Evolutionary conservation across 768 basidiomycete genomes (phyloP).

Genomic region (Xanthoconium purpureum): DNA sequence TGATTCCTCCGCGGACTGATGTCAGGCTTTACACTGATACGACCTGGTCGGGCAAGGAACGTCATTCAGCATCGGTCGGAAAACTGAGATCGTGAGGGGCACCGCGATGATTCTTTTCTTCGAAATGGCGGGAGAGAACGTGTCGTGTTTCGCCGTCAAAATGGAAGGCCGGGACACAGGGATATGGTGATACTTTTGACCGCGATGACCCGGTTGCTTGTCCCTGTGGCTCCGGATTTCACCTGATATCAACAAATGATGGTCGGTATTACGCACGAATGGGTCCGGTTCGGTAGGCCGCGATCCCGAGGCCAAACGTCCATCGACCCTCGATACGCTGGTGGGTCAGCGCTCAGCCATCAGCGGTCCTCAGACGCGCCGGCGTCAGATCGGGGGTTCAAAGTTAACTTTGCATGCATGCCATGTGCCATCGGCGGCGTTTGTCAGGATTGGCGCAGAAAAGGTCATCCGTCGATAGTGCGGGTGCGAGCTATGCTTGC

Average conservation of each 20-base stretch:
- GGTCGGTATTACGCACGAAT: background rate
- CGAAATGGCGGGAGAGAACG: background rate
- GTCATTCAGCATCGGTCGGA: slow-evolving; percentile 92
- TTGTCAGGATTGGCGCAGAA: slow-evolving; percentile 77
- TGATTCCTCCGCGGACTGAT: slow-evolving; percentile 90
- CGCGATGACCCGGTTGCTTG: background rate
- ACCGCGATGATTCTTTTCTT: background rate
- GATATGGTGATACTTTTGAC: background rate
- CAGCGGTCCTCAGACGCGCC: slow-evolving; percentile 83
- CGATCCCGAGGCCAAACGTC: slow-evolving; percentile 51
- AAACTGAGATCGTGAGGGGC: slow-evolving; percentile 77
- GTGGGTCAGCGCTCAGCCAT: too few species aligned
- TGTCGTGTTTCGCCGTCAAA: background rate
- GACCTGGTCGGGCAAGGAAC: slow-evolving; percentile 78
- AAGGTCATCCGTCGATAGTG: slow-evolving; percentile 89
- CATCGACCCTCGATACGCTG: too few species aligned
- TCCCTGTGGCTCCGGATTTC: background rate
- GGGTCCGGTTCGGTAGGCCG: slow-evolving; percentile 86
- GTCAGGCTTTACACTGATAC: slow-evolving; percentile 61
- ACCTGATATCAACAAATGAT: background rate
- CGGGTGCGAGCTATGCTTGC: slow-evolving; percentile 90
- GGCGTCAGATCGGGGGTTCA: slow-evolving; percentile 25
- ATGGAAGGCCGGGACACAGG: background rate
- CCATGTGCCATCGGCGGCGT: background rate
- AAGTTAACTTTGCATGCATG: background rate